phyloP scores from a whole-genome alignment of 164 flowering plant genomes.

The Cinnamomum chago region DNA sequence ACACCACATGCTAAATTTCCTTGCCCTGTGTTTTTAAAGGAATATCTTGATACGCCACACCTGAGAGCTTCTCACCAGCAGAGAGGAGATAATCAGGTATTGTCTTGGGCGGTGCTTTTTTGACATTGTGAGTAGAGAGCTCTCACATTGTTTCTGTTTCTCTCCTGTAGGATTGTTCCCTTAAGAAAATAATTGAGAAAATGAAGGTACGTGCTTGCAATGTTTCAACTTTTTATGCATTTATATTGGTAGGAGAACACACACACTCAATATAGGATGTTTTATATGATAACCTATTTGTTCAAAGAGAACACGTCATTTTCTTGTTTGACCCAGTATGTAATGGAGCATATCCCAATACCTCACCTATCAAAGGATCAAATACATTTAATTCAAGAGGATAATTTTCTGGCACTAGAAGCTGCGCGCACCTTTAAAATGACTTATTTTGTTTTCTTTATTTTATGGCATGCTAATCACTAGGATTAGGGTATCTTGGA shows the following conservation, averaged over 20 bases:
- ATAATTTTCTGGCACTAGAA: too few species aligned
- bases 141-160: background rate
- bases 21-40: slow-evolving; percentile 33
- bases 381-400: too few species aligned
- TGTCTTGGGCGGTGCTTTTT: slow-evolving; percentile 1
- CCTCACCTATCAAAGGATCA: too few species aligned
- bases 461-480: too few species aligned
- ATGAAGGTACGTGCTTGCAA: slow-evolving; percentile 56
- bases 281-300: too few species aligned
- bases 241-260: background rate
- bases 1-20: background rate
- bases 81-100: slow-evolving; percentile 75
- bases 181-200: slow-evolving; percentile 73
- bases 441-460: too few species aligned
- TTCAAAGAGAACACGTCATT: too few species aligned
- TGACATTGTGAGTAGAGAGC: background rate
- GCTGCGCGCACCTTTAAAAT: too few species aligned
- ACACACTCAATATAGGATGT: too few species aligned
- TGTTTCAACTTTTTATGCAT: background rate
- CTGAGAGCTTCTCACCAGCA: slow-evolving; percentile 53
- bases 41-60: slow-evolving; percentile 76
- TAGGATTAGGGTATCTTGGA: too few species aligned
- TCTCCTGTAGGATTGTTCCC: slow-evolving; percentile 52
- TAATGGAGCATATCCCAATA: too few species aligned
- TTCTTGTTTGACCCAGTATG: too few species aligned